Evolutionary conservation across 2,329 filamentous ascomycete genomes (phyloP).

Genomic region (Erysiphe neolycopersici): DNA sequence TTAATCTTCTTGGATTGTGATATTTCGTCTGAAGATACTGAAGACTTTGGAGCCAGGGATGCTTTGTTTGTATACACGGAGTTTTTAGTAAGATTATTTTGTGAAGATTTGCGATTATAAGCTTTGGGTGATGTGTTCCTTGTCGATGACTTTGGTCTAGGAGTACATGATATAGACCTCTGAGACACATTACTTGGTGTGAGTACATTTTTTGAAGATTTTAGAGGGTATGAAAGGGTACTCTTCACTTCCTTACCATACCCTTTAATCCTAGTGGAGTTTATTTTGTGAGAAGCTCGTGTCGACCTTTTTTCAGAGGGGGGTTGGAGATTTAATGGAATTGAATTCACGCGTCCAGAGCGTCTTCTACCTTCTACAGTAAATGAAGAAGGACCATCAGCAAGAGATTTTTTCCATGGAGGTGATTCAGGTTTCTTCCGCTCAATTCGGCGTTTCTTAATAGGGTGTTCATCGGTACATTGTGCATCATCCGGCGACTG

Average conservation of each 20-base stretch:
- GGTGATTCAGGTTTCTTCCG: conserved; percentile 40
- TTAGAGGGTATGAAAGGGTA: not conserved
- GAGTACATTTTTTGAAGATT: not conserved
- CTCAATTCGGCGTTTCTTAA: conserved; percentile 38
- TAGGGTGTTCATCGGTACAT: conserved; percentile 16
- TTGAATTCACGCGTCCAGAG: conserved; percentile 33
- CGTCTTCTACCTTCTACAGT: conserved; percentile 44
- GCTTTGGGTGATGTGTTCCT: not conserved
- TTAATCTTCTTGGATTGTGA: not conserved
- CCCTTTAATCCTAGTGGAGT: not conserved
- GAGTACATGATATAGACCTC: not conserved
- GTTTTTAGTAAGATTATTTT: not conserved
- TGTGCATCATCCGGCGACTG: not conserved
- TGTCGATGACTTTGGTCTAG: not conserved
- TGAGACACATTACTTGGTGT: not conserved
- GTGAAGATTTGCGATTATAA: not conserved
- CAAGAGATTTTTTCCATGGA: conserved; percentile 71
- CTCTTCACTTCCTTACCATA: not conserved
- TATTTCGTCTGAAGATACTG: not conserved
- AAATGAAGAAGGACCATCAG: conserved; percentile 71
- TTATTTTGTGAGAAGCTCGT: conserved; percentile 15
- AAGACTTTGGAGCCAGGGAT: not conserved
- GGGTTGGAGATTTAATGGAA: conserved; percentile 26
- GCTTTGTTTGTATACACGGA: no score
- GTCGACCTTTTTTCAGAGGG: conserved; percentile 24